Percentiles rank a stretch among this genome's conserved stretches.
phyloP scores from a whole-genome alignment of 78 protist genomes.

The Ministeria vibrans region DNA sequence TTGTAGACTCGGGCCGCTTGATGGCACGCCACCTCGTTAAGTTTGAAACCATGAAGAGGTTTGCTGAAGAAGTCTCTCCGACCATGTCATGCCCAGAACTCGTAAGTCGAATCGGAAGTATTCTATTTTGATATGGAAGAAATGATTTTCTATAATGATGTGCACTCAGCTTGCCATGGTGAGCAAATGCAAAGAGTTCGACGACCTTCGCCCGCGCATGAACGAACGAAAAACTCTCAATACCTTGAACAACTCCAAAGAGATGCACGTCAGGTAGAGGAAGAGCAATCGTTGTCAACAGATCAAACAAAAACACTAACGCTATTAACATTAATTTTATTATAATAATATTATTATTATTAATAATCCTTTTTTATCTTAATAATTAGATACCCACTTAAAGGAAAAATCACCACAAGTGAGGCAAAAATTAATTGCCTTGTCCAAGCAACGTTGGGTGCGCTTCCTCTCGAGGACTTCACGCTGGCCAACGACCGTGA shows the following conservation, averaged over 20 bases:
- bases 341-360: too few species aligned
- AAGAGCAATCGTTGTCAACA: too few species aligned
- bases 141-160: not conserved
- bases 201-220: not conserved
- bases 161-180: not conserved
- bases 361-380: not conserved
- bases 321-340: not conserved
- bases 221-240: conserved; percentile 24
- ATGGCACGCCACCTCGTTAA: conserved; percentile 35
- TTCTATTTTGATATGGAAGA: not conserved
- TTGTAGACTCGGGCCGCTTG: conserved; percentile 1
- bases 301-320: not conserved
- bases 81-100: not conserved
- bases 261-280: not conserved
- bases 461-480: conserved; percentile 25
- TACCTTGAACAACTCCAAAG: not conserved
- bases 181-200: not conserved
- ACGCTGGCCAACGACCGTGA: conserved; percentile 11
- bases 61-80: not conserved
- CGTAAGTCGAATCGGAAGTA: not conserved
- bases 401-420: conserved; percentile 16
- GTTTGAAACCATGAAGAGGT: conserved; percentile 21
- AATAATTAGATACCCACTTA: not conserved
- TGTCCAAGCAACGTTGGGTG: conserved; percentile 13
- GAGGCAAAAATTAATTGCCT: conserved; percentile 34